A percentile compares a stretch with the other conserved stretches of the same genome.
These are phyloP conservation scores for Fusarium staphyleae DNA, from an alignment of 2,329 filamentous ascomycete species.

Conservation along the genomic window DNA sequence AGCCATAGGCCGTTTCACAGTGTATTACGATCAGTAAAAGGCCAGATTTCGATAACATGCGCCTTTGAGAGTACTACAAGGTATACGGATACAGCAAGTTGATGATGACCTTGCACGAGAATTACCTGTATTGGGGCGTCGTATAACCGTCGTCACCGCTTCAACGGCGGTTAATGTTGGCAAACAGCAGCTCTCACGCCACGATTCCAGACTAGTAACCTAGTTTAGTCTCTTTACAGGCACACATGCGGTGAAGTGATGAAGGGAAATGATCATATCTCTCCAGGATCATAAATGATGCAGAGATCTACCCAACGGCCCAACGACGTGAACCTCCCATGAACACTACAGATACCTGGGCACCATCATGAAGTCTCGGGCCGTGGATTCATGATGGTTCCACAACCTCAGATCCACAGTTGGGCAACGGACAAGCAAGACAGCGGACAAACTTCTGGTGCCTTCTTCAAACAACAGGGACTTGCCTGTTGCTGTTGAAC, in stretches of 20 bases:
- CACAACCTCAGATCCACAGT: constrained; percentile 16
- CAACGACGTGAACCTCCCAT: constrained; percentile 2
- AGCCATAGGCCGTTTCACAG: constrained; percentile 15
- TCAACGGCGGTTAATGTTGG: neutral
- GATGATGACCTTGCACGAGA: neutral
- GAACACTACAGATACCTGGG: constrained; percentile 5
- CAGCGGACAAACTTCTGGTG: neutral
- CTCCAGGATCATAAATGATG: neutral
- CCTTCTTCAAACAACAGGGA: neutral
- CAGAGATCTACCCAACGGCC: constrained; percentile 5
- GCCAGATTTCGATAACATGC: no score
- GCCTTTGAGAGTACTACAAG: neutral
- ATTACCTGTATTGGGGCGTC: neutral
- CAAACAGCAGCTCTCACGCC: constrained; percentile 2
- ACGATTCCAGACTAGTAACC: constrained; percentile 1
- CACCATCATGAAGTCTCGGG: constrained; percentile 18
- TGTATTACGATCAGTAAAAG: constrained; percentile 9
- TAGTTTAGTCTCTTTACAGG: neutral
- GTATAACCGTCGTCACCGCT: constrained; percentile 14
- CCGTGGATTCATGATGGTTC: constrained; percentile 18
- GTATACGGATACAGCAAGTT: neutral
- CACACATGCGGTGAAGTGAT: constrained; percentile 4
- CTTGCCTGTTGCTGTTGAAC: neutral
- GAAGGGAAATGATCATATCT: neutral
- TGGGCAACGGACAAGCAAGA: neutral